Evolutionary conservation across 1,139 yeast genomes (phyloP), one percentile per base, ranked within the genome.

Genomic region (Williopsis jadinii): DNA sequence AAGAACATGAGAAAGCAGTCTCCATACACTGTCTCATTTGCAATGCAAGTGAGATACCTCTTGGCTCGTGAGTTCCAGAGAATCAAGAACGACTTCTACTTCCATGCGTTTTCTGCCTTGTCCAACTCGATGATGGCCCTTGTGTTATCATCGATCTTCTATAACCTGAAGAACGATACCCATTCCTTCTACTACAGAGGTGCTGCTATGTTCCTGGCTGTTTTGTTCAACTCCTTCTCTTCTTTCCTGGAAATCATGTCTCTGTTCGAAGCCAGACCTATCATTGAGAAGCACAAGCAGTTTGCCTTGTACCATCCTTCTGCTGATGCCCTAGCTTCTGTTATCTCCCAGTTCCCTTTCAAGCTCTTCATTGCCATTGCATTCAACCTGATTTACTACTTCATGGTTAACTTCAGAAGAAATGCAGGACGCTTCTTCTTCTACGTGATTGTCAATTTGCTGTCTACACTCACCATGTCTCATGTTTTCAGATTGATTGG

Each of bases 261-360:
- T 8, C 63, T 83, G 41, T 76, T 70, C 50, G 88, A 81, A 55
- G 80, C 87, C n/a, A 76, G 95, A 55, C 80, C 84, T 2, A 75
- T 85, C 48, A 84, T 84, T 28, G 92, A 83, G 60, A 86, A 86
- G 57, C 95, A 85, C 54, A 80, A 80, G 57, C 71, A 77, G 34
- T 84, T 77, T 59, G 86, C 88, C 1, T 61, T 84, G 41, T 84
- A 83, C 54, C 85, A 81, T 47, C 92, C 92, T 8, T 72, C 87
- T 42, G 86, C 90, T 1, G 86, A 83, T 52, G 87, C 92, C 0
- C 53, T 82, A 19, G 84, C 90, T 0, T 76, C 85, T 10, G 71
- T 82, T 40, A 52, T 82, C 12, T 75, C 87, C 3, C 87, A 83
- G 52, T 55, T 83, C 44, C 94, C 94, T 0, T 66, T 75, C 32